Evolutionary conservation across 2,329 filamentous ascomycete species (phyloP), one percentile per base, ranked within the genome.

Genomic region (Chalaropsis ovoidea): DNA sequence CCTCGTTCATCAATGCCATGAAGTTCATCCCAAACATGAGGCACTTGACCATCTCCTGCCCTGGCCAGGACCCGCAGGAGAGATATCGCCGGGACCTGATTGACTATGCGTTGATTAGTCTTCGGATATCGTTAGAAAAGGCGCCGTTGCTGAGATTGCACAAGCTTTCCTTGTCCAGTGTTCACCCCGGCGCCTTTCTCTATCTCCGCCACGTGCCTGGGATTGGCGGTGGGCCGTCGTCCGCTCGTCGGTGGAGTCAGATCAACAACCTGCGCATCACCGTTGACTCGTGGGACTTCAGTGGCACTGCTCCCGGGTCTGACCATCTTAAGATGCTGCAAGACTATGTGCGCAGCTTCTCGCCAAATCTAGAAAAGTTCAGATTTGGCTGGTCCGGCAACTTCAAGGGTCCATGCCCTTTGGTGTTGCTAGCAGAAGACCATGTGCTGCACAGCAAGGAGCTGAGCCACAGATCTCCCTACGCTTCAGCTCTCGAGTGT

Each of bases 51-150:
- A 82, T 95, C 72, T 85, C 84, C 68, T 94, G 89, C 70, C 88
- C 89, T 4, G 87, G 85, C 45, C 87, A 91, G 74, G 79, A 85
- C 67, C 78, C 84, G 17, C 77, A 80, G 45, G 85, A 90, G 73
- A 80, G 87, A 56, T 90, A 91, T 72, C 82, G 90, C 45, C 83
- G 89, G 61, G 86, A 85, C 74, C 85, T 87, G 61, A 89, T 95
- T 67, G 91, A 95, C 79, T 95, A 94, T 72, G 90, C 90, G 3
- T 84, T 96, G 68, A 90, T 95, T 73, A 94, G 89, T 69, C 77
- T 95, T 65, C 87, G 90, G 69, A 90, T 95, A 69, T 87, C 91
- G 13, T 76, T 95, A 39, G 91, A 95, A 77, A 82, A 86, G 64
- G 83, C 86, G 10, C 83, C 85, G 0, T 76, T 94, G 61, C 78